A percentile compares a stretch with the other conserved stretches of the same genome.
Conservation (phyloP, 257 asterid species). For the Salvia hispanica region DNA sequence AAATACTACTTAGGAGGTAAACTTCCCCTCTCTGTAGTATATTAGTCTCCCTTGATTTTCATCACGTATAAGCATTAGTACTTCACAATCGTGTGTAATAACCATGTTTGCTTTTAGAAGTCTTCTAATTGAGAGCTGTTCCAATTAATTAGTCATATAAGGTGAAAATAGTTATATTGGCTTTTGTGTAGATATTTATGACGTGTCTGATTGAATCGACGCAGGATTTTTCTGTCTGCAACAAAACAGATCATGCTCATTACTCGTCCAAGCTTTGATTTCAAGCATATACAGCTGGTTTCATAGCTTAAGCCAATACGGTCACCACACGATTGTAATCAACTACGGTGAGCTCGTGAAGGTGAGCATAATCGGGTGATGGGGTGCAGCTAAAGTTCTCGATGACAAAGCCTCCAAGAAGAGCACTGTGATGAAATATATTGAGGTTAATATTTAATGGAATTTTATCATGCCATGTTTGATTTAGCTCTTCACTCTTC, state of each 20-base stretch:
- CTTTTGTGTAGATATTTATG: background rate
- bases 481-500: constrained; percentile 3
- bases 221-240: constrained; percentile 22
- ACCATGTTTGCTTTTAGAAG: background rate
- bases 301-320: constrained; percentile 16
- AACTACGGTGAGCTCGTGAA: background rate
- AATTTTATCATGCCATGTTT: background rate
- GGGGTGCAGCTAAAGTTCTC: constrained; percentile 29
- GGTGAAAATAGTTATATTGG: too few relatives aligned
- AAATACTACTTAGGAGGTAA: constrained; percentile 39
- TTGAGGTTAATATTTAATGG: too few relatives aligned
- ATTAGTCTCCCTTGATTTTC: background rate
- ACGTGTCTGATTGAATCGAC: background rate
- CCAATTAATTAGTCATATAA: background rate
- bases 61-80: background rate
- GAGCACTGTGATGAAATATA: constrained; percentile 10
- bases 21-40: background rate
- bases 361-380: constrained; percentile 2
- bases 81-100: background rate
- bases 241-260: background rate
- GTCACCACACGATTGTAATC: background rate
- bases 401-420: constrained; percentile 22
- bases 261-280: background rate
- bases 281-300: constrained; percentile 23
- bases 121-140: too few relatives aligned